Base-by-base conservation (phyloP, 2,329 filamentous ascomycete species). In the Trichoderma atrobrunneum region DNA sequence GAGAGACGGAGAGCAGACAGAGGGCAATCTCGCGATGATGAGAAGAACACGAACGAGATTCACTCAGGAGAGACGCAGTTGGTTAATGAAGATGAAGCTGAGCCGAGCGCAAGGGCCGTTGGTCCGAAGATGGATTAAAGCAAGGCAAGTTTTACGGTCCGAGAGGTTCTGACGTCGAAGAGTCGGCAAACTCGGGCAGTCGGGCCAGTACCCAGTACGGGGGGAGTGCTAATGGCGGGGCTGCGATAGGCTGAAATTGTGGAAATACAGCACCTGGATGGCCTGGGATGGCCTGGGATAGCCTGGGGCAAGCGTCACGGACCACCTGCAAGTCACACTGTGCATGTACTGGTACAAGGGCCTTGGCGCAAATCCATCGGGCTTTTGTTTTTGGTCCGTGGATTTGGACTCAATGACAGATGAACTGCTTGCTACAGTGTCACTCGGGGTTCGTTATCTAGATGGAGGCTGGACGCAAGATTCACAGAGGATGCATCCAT, bases 161-260 rank as follows among this genome's bases (percentile, higher is more conserved):
- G 60, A 64, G 57, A 65, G 60, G 48, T 63, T 72, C 71, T 72
- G 71, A 72, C 71, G 71, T 72, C 71, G 65, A 60, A 51, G 65
- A 32, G 36, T 72, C 71, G 71, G 71, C 66, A 72, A 72, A 72
- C 71, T 68, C 68, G 68, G 72, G 72, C 59, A 26, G 36, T 18
- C 39, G 57, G 57, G 30, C 24, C 28, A 34, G 56, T 34, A 34
- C 18, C 24, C 34, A 32, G 28, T 43, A 48, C 26, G n/a, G 48
- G 26, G 34, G 28, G 16, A 51, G 39, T 63, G 60, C 32, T 78
- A 82, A 82, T 82, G 75, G 78, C 77, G 78, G 79, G 79, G 78
- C 77, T 76, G 65, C 77, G 73, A 82, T 81, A 79, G 79, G 79
- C 74, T 57, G 30, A 30, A 54, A 18, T 3, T 34, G 12, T 11